Evolutionary conservation across 805 yeast genomes (phyloP).

Genomic region (Saccharomycopsis sp.): DNA sequence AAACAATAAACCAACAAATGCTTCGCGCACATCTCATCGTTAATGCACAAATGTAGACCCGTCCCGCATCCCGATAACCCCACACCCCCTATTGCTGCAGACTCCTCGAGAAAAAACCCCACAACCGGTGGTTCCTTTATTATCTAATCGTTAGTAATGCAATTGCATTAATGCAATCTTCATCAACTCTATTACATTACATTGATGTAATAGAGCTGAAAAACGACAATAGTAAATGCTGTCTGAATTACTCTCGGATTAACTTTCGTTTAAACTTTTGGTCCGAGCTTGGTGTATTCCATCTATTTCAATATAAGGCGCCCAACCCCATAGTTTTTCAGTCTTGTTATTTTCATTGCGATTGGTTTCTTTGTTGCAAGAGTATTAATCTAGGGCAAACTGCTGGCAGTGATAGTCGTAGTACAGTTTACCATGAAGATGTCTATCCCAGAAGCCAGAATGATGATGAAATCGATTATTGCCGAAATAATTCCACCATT

Average conservation of each 20-base stretch:
- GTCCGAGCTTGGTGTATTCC: no score
- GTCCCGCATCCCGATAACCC: no score
- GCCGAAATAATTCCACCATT: constrained; percentile 9
- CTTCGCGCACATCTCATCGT: neutral
- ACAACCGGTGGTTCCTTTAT: neutral
- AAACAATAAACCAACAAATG: no score
- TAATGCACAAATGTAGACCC: no score
- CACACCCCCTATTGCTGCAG: neutral
- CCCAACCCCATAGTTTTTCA: neutral
- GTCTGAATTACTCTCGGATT: neutral
- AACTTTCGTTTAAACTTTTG: neutral
- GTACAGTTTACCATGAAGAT: neutral
- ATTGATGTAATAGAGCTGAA: no score
- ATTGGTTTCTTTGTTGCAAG: neutral
- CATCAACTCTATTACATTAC: neutral
- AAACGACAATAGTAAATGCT: no score
- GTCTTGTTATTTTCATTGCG: neutral
- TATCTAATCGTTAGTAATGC: neutral
- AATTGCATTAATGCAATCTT: neutral
- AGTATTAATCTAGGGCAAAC: neutral
- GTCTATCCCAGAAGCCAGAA: neutral
- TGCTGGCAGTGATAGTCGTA: neutral
- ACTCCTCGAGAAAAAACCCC: neutral
- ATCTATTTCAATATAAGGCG: no score
- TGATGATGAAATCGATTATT: constrained; percentile 5